Evolutionary conservation across 805 yeast genomes (phyloP).

Genomic region (Ogataea saltuana): DNA sequence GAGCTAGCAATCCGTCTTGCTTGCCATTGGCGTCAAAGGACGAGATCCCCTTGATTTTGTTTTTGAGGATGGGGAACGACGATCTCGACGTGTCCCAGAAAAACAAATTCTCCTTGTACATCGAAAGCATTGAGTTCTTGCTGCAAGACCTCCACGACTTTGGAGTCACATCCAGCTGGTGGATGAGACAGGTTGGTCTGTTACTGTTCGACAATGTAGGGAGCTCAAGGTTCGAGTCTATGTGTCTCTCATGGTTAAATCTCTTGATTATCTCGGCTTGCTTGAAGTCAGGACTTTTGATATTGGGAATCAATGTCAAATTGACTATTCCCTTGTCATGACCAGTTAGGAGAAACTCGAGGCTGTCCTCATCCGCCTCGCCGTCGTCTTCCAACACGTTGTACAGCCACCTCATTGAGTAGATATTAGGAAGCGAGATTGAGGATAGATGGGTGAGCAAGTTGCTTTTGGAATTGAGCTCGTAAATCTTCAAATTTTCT

Average conservation of each 20-base stretch:
- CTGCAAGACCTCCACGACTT: constrained; percentile 44
- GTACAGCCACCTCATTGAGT: constrained; percentile 54
- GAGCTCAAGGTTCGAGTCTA: constrained; percentile 35
- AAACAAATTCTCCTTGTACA: constrained; percentile 70
- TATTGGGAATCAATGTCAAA: constrained; percentile 62
- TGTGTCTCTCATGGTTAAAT: constrained; percentile 74
- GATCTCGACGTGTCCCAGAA: constrained; percentile 72
- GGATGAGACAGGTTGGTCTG: constrained; percentile 30
- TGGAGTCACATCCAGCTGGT: constrained; percentile 40
- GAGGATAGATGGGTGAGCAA: constrained; percentile 58
- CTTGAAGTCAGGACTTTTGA: constrained; percentile 36
- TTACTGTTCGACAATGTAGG: constrained; percentile 31
- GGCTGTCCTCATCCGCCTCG: constrained; percentile 24
- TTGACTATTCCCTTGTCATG: constrained; percentile 76
- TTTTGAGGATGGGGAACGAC: constrained; percentile 57
- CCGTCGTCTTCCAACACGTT: constrained; percentile 28
- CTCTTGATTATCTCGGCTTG: constrained; percentile 76
- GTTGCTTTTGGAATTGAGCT: constrained; percentile 41
- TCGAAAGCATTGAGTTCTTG: constrained; percentile 52
- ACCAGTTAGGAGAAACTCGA: constrained; percentile 61
- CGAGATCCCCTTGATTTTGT: constrained; percentile 50
- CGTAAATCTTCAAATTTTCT: constrained; percentile 54
- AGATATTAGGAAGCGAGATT: constrained; percentile 57
- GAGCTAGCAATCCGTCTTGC: constrained; percentile 54
- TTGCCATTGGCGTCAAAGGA: constrained; percentile 51